Percentiles rank a stretch among this genome's conserved stretches.
These are phyloP conservation scores for Apiospora rasikravindrae DNA, from an alignment of 2,329 filamentous ascomycete species.

Conservation along the genomic window DNA sequence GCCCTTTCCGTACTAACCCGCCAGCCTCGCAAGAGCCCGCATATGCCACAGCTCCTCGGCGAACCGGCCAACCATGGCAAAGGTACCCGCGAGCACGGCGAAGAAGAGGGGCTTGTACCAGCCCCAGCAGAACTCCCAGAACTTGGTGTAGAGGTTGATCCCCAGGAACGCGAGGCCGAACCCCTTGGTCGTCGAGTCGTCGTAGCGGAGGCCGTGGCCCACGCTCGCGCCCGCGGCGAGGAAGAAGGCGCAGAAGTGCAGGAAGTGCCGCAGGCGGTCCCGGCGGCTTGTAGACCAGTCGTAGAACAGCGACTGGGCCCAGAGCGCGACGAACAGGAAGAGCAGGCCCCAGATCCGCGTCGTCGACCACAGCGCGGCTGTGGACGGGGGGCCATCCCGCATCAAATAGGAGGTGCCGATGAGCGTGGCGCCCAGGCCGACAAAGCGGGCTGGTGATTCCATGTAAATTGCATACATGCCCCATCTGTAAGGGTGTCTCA, in stretches of 20 bases:
- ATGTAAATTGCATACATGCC: not conserved
- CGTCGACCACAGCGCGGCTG: conserved; percentile 21
- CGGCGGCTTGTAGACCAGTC: not conserved
- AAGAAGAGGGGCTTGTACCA: conserved; percentile 25
- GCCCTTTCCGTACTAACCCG: not conserved
- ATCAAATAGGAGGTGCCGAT: conserved; percentile 23
- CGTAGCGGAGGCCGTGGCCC: conserved; percentile 22
- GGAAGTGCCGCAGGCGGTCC: not conserved
- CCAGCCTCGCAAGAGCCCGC: not conserved
- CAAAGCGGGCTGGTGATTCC: conserved; percentile 12
- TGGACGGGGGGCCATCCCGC: conserved; percentile 16
- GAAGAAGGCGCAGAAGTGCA: conserved; percentile 19
- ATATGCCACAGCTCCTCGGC: conserved; percentile 23
- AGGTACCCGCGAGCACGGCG: conserved; percentile 21
- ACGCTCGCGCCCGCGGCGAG: conserved; percentile 20
- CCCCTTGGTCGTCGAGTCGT: conserved; percentile 24
- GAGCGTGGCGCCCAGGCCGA: conserved; percentile 22
- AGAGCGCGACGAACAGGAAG: conserved; percentile 25
- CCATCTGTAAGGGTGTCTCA: not conserved
- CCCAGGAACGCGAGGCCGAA: conserved; percentile 26
- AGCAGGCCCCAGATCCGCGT: conserved; percentile 28
- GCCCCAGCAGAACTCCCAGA: conserved; percentile 24
- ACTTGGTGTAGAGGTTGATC: conserved; percentile 27
- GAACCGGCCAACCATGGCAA: conserved; percentile 25
- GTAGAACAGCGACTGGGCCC: conserved; percentile 22